Evolutionary conservation across 345 rosid species (phyloP), one percentile per base, ranked within the genome.

Genomic region (Alliaria petiolata): DNA sequence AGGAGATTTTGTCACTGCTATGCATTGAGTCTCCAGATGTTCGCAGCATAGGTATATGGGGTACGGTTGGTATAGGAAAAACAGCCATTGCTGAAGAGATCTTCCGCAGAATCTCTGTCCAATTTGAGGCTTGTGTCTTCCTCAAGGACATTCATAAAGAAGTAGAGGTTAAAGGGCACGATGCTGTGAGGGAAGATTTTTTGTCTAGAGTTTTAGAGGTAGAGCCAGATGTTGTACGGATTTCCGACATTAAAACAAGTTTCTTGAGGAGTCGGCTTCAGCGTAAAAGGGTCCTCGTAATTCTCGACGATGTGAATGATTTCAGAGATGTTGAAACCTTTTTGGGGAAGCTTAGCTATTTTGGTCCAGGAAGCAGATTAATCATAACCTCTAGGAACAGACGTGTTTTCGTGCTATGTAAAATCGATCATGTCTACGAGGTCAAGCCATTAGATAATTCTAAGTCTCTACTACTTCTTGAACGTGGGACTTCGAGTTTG

Each of bases 1-100:
- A 57, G 22, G 20, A 74, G 15, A 16, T 87, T 19, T 35, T 58
- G 13, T 67, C 71, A 12, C 33, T 69, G 0, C 7, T 87, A 38
- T 2, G 63, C 30, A 34, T 16, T 3, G 74, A 36, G 1, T 62
- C 72, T 0, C 7, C n/a, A 1, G 75, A 76, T 62, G 65, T 80
- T 46, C 75, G 65, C 10, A 47, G 61, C 12, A 10, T 80, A n/a
- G 87, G 89, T 35, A 57, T 85, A 46, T 75, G 76, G 76, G 89
- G 87, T 4, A 73, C 64, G 50, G 81, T 80, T 43, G 86, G 89
- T 5, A 62, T 80, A 5, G 91, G 91, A 8, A 86, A 86, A 61
- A 86, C 88, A 25, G 58, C 82, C 25, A 57, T 84, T 46, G 85
- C 90, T 49, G 56, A 65, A 57, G 83, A 70, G 3, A 53, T 83